Conservation (phyloP, 129 eudicot genomes). For the Heracleum sosnowskyi region DNA sequence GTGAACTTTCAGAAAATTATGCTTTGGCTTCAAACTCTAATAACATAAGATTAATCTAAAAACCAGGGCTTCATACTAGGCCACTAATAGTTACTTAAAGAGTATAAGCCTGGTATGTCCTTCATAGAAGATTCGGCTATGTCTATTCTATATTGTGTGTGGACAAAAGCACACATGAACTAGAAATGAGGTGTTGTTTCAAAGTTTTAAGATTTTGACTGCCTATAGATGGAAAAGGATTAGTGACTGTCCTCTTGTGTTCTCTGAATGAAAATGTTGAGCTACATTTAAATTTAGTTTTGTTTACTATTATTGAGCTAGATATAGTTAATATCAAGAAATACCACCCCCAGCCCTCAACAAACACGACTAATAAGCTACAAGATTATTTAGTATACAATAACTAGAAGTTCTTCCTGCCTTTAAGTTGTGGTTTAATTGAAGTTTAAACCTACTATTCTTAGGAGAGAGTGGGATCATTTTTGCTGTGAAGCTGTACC, state of each 20-base stretch:
- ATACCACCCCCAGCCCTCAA: background rate
- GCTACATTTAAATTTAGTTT: background rate
- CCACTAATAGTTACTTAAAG: background rate
- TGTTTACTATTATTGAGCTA: background rate
- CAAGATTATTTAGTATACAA: background rate
- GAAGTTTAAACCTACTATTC: slow-evolving; percentile 12
- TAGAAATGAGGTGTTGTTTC: background rate
- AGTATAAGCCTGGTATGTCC: background rate
- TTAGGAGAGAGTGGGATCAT: slow-evolving; percentile 90
- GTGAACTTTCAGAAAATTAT: background rate
- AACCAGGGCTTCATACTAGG: background rate
- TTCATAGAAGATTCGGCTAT: background rate
- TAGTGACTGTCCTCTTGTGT: background rate
- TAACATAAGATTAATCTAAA: background rate
- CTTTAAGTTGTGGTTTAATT: background rate
- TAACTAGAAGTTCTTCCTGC: background rate
- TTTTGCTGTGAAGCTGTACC: slow-evolving; percentile 84
- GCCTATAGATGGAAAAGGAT: background rate
- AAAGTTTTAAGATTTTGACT: background rate
- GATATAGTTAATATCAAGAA: background rate
- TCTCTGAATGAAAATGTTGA: background rate
- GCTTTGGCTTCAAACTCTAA: background rate
- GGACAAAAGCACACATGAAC: background rate
- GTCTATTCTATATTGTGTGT: background rate
- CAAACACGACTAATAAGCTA: background rate